A percentile compares a stretch with the other conserved stretches of the same genome.
phyloP scores from a whole-genome alignment of 768 basidiomycete species.

The Suillus plorans region DNA sequence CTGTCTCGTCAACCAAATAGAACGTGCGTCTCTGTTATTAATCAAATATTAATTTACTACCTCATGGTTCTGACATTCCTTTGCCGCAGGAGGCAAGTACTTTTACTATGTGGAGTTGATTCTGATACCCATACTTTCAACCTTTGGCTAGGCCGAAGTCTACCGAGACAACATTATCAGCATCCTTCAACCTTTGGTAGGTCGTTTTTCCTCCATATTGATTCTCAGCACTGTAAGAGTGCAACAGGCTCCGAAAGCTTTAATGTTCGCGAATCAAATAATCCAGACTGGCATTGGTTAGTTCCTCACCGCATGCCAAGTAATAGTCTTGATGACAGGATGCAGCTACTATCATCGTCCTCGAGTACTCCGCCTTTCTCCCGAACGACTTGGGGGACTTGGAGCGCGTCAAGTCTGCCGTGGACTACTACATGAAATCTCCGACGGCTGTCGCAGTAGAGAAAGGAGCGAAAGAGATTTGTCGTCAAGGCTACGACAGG shows the following conservation, averaged over 20 bases:
- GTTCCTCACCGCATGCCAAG: no score
- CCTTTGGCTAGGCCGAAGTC: background rate
- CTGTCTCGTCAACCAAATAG: background rate
- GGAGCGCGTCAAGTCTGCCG: no score
- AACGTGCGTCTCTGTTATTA: background rate
- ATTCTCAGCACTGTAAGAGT: background rate
- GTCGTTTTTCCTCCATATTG: background rate
- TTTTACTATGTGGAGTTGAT: background rate
- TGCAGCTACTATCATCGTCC: no score
- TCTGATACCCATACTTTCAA: background rate
- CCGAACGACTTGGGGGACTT: accelerated
- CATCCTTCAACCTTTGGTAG: background rate
- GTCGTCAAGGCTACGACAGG: background rate
- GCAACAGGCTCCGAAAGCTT: background rate
- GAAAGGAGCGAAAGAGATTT: background rate
- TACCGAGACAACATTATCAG: accelerated
- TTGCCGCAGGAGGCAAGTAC: background rate
- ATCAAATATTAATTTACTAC: background rate
- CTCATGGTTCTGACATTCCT: background rate
- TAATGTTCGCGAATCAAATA: no score
- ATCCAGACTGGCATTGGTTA: no score
- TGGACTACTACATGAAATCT: no score
- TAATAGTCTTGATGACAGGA: no score
- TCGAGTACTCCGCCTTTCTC: no score
- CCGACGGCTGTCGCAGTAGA: background rate